Base-by-base conservation (phyloP, 1,284 basidiomycete genomes). In the Polyporus tsugae region DNA sequence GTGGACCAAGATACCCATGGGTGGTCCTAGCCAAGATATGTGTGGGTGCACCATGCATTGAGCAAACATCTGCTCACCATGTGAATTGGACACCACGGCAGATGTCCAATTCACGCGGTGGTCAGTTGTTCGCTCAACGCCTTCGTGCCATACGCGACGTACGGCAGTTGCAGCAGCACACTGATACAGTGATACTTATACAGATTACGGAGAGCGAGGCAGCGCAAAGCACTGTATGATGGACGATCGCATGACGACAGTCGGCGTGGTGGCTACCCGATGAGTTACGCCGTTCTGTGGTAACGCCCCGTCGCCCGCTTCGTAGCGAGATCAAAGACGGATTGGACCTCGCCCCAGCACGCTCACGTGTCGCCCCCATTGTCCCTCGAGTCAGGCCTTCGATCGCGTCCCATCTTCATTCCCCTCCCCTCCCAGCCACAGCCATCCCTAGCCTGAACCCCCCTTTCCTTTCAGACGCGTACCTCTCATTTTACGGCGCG, bases 91-190 rank as follows among this genome's bases (percentile, higher is more conserved):
- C 69, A 70, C 61, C 62, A 13, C 9, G 11, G 0, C 22, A 15
- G 63, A 44, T 60, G 65, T 65, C 41, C 65, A 70, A 67, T 64
- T 63, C 44, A 61, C 57, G 60, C 57, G 29, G 41, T 62, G 66
- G 36, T 59, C 60, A 36, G 60, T 67, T 67, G 65, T 67, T 70
- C 46, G 60, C 9, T 29, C 53, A 55, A 55, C 59, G 69, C 61
- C 61, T 7, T 39, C 29, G 59, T 60, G 59, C 59, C n/a, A n/a
- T 41, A 7, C 22, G 38, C 11, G 39, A 60, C 29, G 29, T 29
- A 29, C 6, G 19, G 29, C 25, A 6, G 15, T 46, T 46, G 44
- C 44, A 11, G 46, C 46, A 10, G 19, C 46, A 22, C 22, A 49
- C 46, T 22, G 10, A 38, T 58, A 22, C 22, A 49, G 22, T 22